Conservation (phyloP, 495 filamentous ascomycete genomes). For the Trichoderma asperelloides region DNA sequence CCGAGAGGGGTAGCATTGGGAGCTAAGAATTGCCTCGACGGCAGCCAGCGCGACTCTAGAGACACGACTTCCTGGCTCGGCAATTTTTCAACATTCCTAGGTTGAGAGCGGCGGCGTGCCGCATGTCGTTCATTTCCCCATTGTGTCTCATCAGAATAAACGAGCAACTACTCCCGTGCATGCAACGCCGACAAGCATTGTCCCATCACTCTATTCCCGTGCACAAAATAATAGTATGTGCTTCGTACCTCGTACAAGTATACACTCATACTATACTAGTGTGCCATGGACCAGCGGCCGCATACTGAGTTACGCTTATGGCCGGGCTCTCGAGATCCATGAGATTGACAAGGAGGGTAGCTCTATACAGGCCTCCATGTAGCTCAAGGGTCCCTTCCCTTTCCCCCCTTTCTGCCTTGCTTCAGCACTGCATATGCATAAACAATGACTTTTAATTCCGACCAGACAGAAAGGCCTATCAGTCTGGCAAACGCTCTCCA, state of each 20-base stretch:
- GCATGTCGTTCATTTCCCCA: not conserved
- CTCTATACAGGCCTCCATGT: not conserved
- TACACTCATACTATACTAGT: not conserved
- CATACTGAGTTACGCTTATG: not conserved
- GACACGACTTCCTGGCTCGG: not conserved
- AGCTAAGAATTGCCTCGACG: slow-evolving; percentile 1
- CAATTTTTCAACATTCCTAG: not conserved
- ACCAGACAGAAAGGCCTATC: not conserved
- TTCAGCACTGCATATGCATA: not conserved
- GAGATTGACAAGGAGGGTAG: not conserved
- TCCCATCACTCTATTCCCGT: not conserved
- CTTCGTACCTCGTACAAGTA: too few relatives aligned
- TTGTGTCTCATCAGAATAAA: not conserved
- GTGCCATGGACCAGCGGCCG: not conserved
- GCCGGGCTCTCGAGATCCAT: not conserved
- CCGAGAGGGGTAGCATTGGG: slow-evolving; percentile 6
- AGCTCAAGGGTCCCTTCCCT: not conserved
- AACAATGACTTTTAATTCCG: not conserved
- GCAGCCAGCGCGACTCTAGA: not conserved
- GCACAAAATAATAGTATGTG: not conserved
- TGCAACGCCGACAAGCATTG: not conserved
- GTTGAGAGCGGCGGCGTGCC: not conserved
- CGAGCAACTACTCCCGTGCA: slow-evolving; percentile 4
- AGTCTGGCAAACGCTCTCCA: not conserved
- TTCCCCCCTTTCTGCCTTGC: not conserved